Evolutionary conservation across 257 asterid genomes (phyloP), one percentile per base, ranked within the genome.

Genomic region (Paulownia fortunei): DNA sequence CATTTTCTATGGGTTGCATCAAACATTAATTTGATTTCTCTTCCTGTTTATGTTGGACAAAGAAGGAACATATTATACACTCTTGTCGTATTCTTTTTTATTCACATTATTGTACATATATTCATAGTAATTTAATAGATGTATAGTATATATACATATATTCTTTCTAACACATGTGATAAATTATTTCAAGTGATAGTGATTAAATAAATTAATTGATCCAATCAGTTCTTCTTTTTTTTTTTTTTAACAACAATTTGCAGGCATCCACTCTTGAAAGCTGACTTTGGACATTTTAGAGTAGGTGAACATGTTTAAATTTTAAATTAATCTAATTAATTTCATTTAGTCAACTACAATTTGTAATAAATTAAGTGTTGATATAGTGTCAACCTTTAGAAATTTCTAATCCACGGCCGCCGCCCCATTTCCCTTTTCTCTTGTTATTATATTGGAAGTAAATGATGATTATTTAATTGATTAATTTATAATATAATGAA

Each of bases 401-500:
- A 56, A 19, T 56, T 56, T 10, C 9, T 56, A 9, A 18, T 8
- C 30, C 32, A 7, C 63, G 34, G 37, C 69, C 69, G 59, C 78
- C 78, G 70, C 61, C 59, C n/a, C 78, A 73, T 7, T 36, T n/a
- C 18, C 55, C 11, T 16, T 16, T 9, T 8, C 69, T 21, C 27
- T 55, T 1, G 18, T 55, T 36, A 58, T 15, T 24, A 41, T 12
- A 34, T 10, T 58, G 6, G 36, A 16, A 15, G 32, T 21, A 24
- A 23, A 4, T 58, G 15, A 58, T 23, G 8, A 23, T 58, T 8
- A 55, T 58, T 58, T 9, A 58, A 24, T 24, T 12, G 37, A 26
- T 58, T 58, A 24, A 23, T 58, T 58, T 13, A 58, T 58, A 26
- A 39, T 54, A 55, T 54, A 30, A 32, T 3, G 8, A 2, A 24